Evolutionary conservation across 2,329 filamentous ascomycete genomes (phyloP), one percentile per base, ranked within the genome.

Genomic region (Pyrenophora tritici-repentis): DNA sequence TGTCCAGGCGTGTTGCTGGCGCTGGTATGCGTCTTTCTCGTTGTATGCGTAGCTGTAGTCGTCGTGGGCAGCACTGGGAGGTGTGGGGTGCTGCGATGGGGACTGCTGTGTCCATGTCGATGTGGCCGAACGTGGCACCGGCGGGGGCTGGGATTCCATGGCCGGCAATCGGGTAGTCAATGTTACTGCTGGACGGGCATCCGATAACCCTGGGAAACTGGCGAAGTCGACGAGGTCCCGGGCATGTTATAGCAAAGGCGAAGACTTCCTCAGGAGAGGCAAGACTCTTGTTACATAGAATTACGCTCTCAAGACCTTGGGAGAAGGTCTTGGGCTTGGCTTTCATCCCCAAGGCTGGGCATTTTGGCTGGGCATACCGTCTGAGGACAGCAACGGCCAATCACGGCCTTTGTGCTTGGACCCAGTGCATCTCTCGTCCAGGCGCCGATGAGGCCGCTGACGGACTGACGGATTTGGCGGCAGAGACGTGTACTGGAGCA

Each of bases 161-260:
- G 59, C 61, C 60, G 61, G 55, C 59, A 58, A 53, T 62, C 55
- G 54, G 34, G 37, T 46, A 40, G 42, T 38, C 37, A 36, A 34
- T 41, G 66, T 66, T 68, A 65, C 53, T 57, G 54, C 6, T 49
- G 43, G 57, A 59, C 54, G 54, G 55, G 58, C 68, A 67, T 71
- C 58, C 64, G 62, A 46, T 56, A 54, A 51, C 57, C 55, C 56
- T 38, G 42, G 41, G 42, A 34, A 50, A 58, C 52, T 53, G 53
- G 51, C 42, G 49, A 52, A 52, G 54, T 49, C 42, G 59, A 58
- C 54, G 67, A 61, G 63, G 51, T 46, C 52, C 36, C 53, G 62
- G 53, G 66, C 70, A 73, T 72, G 65, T 67, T 72, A 72, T 72
- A 72, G 51, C 47, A 53, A 46, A 58, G 43, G 55, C 48, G 54